These are phyloP conservation scores for Debaryomyces sp. DNA, from an alignment of 1,139 yeast species.

Conservation along the genomic window DNA sequence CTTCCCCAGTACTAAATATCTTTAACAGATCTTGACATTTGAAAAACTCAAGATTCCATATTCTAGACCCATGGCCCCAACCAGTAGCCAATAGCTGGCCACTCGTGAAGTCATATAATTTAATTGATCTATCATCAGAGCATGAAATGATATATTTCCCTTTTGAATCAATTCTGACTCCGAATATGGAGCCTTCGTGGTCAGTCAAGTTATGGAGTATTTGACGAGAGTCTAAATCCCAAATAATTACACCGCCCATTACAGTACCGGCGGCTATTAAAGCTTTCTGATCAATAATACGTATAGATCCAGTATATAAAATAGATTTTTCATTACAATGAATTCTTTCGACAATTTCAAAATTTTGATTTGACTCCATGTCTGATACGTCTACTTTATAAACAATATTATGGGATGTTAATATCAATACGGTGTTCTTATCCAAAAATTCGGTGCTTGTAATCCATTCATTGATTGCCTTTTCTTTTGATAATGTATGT, in stretches of 20 bases:
- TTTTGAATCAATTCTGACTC: slow-evolving; percentile 61
- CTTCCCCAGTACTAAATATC: slow-evolving; percentile 78
- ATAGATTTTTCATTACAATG: slow-evolving; percentile 77
- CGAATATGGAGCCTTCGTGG: slow-evolving; percentile 92
- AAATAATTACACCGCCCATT: slow-evolving; percentile 80
- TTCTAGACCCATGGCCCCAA: slow-evolving; percentile 96
- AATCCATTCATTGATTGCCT: slow-evolving; percentile 76
- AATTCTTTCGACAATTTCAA: slow-evolving; percentile 38
- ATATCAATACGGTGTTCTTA: slow-evolving; percentile 44
- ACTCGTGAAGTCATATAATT: slow-evolving; percentile 62
- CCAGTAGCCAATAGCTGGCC: slow-evolving; percentile 73
- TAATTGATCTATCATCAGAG: slow-evolving; percentile 90
- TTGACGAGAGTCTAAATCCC: slow-evolving; percentile 57
- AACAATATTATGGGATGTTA: slow-evolving; percentile 83
- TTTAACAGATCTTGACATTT: slow-evolving; percentile 36
- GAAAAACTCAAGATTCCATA: slow-evolving; percentile 78
- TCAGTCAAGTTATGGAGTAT: slow-evolving; percentile 60
- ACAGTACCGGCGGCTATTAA: slow-evolving; percentile 89
- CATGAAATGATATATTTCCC: slow-evolving; percentile 71
- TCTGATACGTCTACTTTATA: slow-evolving; percentile 42
- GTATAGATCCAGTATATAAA: slow-evolving; percentile 81
- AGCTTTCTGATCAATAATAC: slow-evolving; percentile 47
- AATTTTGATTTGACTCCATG: slow-evolving; percentile 9
- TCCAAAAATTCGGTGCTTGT: slow-evolving; percentile 55
- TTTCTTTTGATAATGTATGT: slow-evolving; percentile 34